Evolutionary conservation across 345 rosid species (phyloP).

Genomic region (Eucalyptus cloeziana): DNA sequence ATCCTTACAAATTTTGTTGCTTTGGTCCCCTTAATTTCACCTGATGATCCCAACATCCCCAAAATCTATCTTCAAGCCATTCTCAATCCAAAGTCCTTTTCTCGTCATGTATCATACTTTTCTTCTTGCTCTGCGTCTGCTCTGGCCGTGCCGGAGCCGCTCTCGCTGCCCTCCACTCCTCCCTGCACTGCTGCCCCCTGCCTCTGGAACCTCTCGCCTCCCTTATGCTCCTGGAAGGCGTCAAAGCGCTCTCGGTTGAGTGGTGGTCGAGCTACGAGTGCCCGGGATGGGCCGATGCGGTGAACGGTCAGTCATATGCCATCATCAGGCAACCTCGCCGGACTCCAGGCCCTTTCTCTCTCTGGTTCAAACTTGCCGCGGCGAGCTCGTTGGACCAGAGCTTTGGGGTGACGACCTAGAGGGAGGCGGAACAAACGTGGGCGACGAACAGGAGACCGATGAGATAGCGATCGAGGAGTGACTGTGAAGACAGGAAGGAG

Average conservation of each 20-base stretch:
- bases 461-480: background rate
- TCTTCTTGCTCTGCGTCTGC: background rate
- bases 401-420: background rate
- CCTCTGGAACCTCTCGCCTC: no score
- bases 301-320: background rate
- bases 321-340: background rate
- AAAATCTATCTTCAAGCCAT: no score
- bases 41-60: background rate
- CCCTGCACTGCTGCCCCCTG: background rate
- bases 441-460: background rate
- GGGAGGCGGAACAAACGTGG: accelerated
- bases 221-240: no score
- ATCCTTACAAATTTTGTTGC: background rate
- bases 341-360: background rate
- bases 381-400: background rate
- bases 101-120: background rate
- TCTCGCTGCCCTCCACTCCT: background rate
- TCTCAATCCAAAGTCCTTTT: background rate
- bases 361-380: background rate
- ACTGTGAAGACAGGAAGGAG: background rate
- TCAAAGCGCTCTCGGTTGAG: no score
- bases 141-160: background rate
- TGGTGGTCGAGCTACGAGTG: no score
- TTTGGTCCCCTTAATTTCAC: background rate
- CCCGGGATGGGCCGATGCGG: background rate